These are phyloP conservation scores for Blastomyces emzantsi DNA, from an alignment of 2,329 filamentous ascomycete species.

Conservation along the genomic window DNA sequence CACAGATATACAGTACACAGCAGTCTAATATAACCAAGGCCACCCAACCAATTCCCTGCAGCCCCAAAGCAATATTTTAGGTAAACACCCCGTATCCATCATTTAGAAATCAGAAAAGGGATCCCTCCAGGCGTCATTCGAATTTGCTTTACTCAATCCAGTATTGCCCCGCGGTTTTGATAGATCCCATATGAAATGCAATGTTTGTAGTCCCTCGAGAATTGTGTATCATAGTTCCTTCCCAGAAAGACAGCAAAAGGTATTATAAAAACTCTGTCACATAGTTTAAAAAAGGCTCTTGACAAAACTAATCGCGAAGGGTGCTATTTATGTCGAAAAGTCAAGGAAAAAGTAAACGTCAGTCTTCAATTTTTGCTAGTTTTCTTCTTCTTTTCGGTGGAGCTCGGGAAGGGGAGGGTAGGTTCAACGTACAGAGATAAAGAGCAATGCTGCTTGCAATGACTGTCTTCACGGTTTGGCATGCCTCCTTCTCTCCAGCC, in stretches of 20 bases:
- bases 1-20: background rate
- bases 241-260: background rate
- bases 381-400: background rate
- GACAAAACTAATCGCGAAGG: constrained; percentile 43
- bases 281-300: constrained; percentile 37
- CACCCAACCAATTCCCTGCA: background rate
- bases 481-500: constrained; percentile 47
- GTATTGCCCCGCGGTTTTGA: no score
- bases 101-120: background rate
- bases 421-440: constrained; percentile 50
- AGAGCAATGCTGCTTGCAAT: constrained; percentile 47
- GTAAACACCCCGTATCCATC: background rate
- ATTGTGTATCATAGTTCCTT: background rate
- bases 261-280: background rate
- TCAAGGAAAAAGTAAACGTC: background rate
- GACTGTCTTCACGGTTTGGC: constrained; percentile 46
- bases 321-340: constrained; percentile 30
- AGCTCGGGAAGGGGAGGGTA: background rate
- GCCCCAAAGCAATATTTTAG: background rate
- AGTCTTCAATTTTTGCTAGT: background rate
- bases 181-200: background rate
- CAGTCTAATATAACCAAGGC: background rate
- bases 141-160: background rate
- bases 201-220: background rate
- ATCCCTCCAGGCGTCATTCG: background rate